Base-by-base conservation (phyloP, 2,329 filamentous ascomycete genomes). In the Calonectria fujianensis region DNA sequence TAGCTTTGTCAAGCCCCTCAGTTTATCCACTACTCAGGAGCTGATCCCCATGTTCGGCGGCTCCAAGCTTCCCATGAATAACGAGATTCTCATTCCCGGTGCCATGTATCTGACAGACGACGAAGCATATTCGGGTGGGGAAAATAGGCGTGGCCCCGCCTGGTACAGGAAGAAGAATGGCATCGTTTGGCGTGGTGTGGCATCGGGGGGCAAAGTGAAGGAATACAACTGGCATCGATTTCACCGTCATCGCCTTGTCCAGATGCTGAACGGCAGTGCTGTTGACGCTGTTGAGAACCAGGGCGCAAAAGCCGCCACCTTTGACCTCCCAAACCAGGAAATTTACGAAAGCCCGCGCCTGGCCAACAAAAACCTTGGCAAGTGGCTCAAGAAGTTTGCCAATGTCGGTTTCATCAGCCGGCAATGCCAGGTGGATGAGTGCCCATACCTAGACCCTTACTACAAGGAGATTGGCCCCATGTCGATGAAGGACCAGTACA, bases 211-310 rank as follows among this genome's bases (percentile, higher is more conserved):
- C 2, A 86, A 87, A 35, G 83, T 87, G 59, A 85, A 84, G 71
- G 79, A 80, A n/a, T 82, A 91, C 57, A 93, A 90, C 74, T 95
- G 93, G 93, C 88, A 87, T 41, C 90, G 91, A 45, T 94, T 94
- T 79, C 93, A 95, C 75, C 91, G 93, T n/a, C 93, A 94, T 78
- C 91, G 93, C 5, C 91, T 95, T 73, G 86, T 94, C 32, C 87
- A 92, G 73, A 93, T 94, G 91, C 85, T 93, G 63, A 94, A 95
- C 79, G 89, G 89, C 11, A 93, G 91, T 1, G 88, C 86, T 24
- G 90, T 93, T 29, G 82, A 82, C 35, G 80, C 83, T 11, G 86
- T 89, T 39, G 89, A 93, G 79, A 80, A 84, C 50, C 80, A 82
- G 20, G 82, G 79, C 45, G 76, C 83, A 63, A 84, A 85, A 48